Evolutionary conservation across 2,329 filamentous ascomycete species (phyloP), one percentile per base, ranked within the genome.

Genomic region (Fusarium mangiferae): DNA sequence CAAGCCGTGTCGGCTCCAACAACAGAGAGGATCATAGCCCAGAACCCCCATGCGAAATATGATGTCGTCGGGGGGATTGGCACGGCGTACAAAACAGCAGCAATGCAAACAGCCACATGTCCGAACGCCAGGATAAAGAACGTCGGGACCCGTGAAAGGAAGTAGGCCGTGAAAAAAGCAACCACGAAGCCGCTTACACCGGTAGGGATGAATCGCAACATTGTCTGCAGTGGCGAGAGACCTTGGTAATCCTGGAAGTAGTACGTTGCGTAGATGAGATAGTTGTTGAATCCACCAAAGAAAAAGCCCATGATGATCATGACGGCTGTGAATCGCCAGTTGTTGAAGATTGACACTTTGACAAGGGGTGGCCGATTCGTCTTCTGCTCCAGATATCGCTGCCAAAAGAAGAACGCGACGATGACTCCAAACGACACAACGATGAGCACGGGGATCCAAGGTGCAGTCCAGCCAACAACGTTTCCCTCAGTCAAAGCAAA

Each of bases 401-500:
- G 90, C 90, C 91, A 93, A 52, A 85, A 80, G 35, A 88, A 85
- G 74, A 93, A 92, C 4, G 84, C 80, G 7, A 80, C 83, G 7
- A 93, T 82, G 20, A 92, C 82, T 10, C 90, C 69, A 15, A 92
- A 22, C 0, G 90, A 87, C 8, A 91, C 81, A 6, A 89, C 88
- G 41, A 93, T 88, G 22, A 92, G 81, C 5, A 85, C 83, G 1
- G 89, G 86, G 10, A 93, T 85, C 87, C 90, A 93, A 0, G 90
- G 86, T 0, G 87, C 89, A 13, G 81, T 79, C 92, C 92, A 94
- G 10, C 92, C 91, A 4, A 91, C 88, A 0, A 92, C 89, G 72
- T 92, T 93, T 26, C 91, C 92, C 77, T 93, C 88, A 0, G 91
- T 92, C 35, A 94, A 83, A 1, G 90, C 89, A 67, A 93, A 92